These are phyloP conservation scores for Daldinia vernicosa DNA, from an alignment of 495 filamentous ascomycete species.

Conservation along the genomic window DNA sequence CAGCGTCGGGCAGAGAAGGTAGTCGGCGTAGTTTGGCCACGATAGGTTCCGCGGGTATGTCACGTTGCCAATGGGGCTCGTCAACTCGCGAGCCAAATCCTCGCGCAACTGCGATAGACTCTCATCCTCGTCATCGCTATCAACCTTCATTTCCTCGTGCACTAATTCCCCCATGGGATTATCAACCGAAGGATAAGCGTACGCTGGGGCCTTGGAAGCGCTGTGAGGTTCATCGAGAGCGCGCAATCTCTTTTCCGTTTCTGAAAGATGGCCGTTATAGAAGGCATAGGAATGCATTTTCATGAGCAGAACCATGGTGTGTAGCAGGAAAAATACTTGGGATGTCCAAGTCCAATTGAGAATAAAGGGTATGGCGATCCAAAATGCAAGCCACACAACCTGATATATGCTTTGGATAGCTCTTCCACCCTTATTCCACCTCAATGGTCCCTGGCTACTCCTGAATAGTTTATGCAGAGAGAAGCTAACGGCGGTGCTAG, in stretches of 20 bases:
- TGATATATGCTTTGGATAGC: constrained; percentile 85
- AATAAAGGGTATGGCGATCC: constrained; percentile 89
- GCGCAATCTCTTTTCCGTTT: constrained; percentile 79
- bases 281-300: constrained; percentile 99
- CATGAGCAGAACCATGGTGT: constrained; percentile 91
- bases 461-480: constrained; percentile 77
- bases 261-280: constrained; percentile 94
- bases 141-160: constrained; percentile 35
- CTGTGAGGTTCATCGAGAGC: constrained; percentile 79
- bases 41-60: constrained; percentile 93
- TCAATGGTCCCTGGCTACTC: constrained; percentile 62
- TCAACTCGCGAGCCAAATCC: constrained; percentile 88
- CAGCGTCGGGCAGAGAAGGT: constrained; percentile 89
- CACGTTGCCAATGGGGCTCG: constrained; percentile 84
- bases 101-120: constrained; percentile 75
- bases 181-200: constrained; percentile 77
- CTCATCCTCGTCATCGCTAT: constrained; percentile 53
- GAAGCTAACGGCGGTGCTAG: constrained; percentile 72
- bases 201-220: constrained; percentile 72
- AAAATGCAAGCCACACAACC: constrained; percentile 77
- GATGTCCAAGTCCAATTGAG: constrained; percentile 92
- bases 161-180: constrained; percentile 57
- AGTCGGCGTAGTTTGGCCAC: constrained; percentile 82
- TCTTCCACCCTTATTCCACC: constrained; percentile 81
- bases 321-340: constrained; percentile 93